phyloP scores from a whole-genome alignment of 805 yeast species.

The Myxozyma geophila region DNA sequence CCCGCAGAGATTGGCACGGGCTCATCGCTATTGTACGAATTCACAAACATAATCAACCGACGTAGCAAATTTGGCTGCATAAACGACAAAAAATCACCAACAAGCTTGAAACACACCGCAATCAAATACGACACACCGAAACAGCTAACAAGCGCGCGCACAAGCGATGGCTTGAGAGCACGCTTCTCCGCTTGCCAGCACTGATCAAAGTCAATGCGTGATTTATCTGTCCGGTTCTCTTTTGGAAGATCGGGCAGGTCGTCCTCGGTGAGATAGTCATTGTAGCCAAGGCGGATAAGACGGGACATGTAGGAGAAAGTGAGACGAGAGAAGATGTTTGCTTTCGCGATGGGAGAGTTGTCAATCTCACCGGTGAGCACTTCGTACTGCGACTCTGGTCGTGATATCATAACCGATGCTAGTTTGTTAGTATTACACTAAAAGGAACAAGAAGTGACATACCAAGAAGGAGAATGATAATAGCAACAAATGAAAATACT shows the following conservation, averaged over 20 bases:
- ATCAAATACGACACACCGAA: constrained; percentile 71
- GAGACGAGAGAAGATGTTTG: constrained; percentile 73
- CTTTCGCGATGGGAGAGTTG: constrained; percentile 49
- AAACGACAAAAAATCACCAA: constrained; percentile 77
- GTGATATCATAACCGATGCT: constrained; percentile 41
- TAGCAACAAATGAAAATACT: constrained; percentile 12
- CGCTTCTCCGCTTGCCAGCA: constrained; percentile 65
- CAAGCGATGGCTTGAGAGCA: constrained; percentile 55
- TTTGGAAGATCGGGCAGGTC: constrained; percentile 83
- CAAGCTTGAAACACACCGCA: constrained; percentile 72
- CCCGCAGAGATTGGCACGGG: constrained; percentile 63
- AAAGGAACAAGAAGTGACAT: not conserved
- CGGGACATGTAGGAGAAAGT: constrained; percentile 91
- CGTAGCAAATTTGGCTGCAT: constrained; percentile 81
- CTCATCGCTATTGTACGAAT: constrained; percentile 47
- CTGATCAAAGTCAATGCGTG: constrained; percentile 53
- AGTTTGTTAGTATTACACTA: not conserved
- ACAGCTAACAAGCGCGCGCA: constrained; percentile 62
- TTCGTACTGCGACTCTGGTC: constrained; percentile 44
- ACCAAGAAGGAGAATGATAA: constrained; percentile 17
- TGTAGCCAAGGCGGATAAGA: constrained; percentile 78
- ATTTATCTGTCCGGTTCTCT: constrained; percentile 55
- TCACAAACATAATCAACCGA: constrained; percentile 63
- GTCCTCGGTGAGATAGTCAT: constrained; percentile 51
- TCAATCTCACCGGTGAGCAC: constrained; percentile 44